Evolutionary conservation across 805 yeast genomes (phyloP).

Genomic region (Saccharomycopsis microspora): DNA sequence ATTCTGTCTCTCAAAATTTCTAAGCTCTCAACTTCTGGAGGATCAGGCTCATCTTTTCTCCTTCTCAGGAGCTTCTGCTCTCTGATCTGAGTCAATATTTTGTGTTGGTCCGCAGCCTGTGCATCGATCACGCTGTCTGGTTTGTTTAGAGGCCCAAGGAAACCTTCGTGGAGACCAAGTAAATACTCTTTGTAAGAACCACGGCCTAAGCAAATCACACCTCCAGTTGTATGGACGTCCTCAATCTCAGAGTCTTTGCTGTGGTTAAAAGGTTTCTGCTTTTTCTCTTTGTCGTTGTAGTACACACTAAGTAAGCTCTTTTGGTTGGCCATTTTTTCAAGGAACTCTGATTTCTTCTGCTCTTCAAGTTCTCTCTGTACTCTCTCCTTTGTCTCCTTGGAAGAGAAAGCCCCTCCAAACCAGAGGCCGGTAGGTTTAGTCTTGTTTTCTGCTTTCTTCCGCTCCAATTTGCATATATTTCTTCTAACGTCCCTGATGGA

Average conservation of each 20-base stretch:
- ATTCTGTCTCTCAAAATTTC: constrained; percentile 10
- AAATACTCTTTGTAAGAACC: constrained; percentile 93
- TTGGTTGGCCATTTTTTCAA: constrained; percentile 28
- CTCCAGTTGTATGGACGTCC: constrained; percentile 49
- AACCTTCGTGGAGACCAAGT: constrained; percentile 86
- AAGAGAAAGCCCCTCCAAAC: constrained; percentile 2
- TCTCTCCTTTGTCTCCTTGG: constrained; percentile 7
- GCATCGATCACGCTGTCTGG: constrained; percentile 25
- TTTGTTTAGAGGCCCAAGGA: constrained; percentile 75
- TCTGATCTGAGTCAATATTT: not conserved
- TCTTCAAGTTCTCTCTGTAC: constrained; percentile 17
- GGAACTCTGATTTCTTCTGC: constrained; percentile 20
- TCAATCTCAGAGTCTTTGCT: constrained; percentile 37
- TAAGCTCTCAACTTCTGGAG: constrained; percentile 3
- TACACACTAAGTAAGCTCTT: constrained; percentile 51
- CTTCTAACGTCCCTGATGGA: constrained; percentile 63
- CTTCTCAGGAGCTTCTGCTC: constrained; percentile 1
- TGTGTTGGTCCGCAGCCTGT: constrained; percentile 10
- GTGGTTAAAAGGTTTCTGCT: constrained; percentile 20
- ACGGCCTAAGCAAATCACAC: constrained; percentile 85
- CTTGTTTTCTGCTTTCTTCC: constrained; percentile 12
- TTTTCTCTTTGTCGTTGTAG: constrained; percentile 21
- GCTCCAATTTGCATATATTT: constrained; percentile 22
- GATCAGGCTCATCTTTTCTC: constrained; percentile 9
- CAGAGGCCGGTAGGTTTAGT: constrained; percentile 3